These are phyloP conservation scores for Coriolopsis trogii DNA, from an alignment of 1,284 basidiomycete genomes.

Conservation along the genomic window DNA sequence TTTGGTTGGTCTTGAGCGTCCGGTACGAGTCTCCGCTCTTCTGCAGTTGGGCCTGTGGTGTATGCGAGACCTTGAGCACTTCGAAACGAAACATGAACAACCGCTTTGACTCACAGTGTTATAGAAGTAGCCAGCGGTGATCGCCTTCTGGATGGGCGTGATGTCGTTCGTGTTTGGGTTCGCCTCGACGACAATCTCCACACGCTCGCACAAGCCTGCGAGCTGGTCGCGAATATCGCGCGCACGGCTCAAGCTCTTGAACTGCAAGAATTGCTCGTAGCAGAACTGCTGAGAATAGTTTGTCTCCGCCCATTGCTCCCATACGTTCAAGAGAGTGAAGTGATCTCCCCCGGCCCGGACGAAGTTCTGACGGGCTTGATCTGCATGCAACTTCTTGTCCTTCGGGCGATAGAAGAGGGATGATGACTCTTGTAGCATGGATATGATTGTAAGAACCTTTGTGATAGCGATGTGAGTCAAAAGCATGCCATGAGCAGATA, in stretches of 20 bases:
- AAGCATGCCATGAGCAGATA: not conserved
- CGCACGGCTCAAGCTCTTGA: constrained; percentile 92
- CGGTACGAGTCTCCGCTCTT: constrained; percentile 93
- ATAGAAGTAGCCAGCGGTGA: constrained; percentile 96
- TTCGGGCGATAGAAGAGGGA: constrained; percentile 97
- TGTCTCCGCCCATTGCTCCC: constrained; percentile 98
- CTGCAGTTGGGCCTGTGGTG: constrained; percentile 79
- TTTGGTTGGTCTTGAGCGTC: constrained; percentile 93
- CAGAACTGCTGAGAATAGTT: constrained; percentile 95
- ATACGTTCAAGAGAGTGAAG: constrained; percentile 95
- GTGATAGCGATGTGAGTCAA: too few species aligned
- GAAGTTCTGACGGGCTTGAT: constrained; percentile 97
- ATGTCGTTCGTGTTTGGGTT: constrained; percentile 93
- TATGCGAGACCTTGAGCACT: too few species aligned
- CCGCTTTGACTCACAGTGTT: constrained; percentile 71
- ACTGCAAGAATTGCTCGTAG: constrained; percentile 97
- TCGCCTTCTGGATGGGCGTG: constrained; percentile 90
- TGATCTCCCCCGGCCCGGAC: constrained; percentile 96
- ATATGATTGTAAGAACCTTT: constrained; percentile 96
- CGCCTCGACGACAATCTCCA: constrained; percentile 88
- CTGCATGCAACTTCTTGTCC: constrained; percentile 94
- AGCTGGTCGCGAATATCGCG: constrained; percentile 97
- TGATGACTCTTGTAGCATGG: constrained; percentile 95
- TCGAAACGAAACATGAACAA: not conserved
- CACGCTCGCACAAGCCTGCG: constrained; percentile 93